Percentiles rank a stretch among this genome's conserved stretches.
Conservation (phyloP, 192 early-diverging fungal genomes). For the Linnemannia exigua region DNA sequence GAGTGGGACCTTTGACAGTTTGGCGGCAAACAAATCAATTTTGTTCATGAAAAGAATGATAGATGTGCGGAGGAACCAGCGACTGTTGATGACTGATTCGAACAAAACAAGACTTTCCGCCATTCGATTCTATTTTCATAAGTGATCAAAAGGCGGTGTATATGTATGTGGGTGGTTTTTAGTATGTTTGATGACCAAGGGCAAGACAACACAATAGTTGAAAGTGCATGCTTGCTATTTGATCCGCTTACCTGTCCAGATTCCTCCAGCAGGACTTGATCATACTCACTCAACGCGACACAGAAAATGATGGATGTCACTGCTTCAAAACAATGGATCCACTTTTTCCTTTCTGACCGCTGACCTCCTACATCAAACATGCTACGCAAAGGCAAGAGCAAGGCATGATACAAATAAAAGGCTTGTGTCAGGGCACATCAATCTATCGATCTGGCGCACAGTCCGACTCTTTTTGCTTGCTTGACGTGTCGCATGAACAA, state of each 20-base stretch:
- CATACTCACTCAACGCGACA: conserved; percentile 94
- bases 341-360: conserved; percentile 86
- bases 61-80: conserved; percentile 93
- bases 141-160: background rate
- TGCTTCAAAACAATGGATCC: conserved; percentile 90
- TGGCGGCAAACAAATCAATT: conserved; percentile 88
- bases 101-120: conserved; percentile 91
- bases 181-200: background rate
- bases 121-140: conserved; percentile 85
- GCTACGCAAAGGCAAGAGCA: conserved; percentile 35
- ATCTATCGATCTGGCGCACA: background rate
- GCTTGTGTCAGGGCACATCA: background rate
- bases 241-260: conserved; percentile 66
- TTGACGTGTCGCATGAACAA: background rate
- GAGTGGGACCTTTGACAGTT: conserved; percentile 82
- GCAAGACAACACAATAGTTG: background rate
- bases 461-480: background rate
- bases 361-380: conserved; percentile 95
- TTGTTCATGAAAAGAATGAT: conserved; percentile 97
- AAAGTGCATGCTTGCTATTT: background rate
- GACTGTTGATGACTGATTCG: conserved; percentile 92
- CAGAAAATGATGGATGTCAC: conserved; percentile 96
- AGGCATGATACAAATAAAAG: background rate
- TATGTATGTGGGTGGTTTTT: background rate
- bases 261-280: conserved; percentile 93